Percentiles rank a stretch among this genome's conserved stretches.
Conservation (phyloP, 108 stramenopile species). For the Conticribra weissflogii region DNA sequence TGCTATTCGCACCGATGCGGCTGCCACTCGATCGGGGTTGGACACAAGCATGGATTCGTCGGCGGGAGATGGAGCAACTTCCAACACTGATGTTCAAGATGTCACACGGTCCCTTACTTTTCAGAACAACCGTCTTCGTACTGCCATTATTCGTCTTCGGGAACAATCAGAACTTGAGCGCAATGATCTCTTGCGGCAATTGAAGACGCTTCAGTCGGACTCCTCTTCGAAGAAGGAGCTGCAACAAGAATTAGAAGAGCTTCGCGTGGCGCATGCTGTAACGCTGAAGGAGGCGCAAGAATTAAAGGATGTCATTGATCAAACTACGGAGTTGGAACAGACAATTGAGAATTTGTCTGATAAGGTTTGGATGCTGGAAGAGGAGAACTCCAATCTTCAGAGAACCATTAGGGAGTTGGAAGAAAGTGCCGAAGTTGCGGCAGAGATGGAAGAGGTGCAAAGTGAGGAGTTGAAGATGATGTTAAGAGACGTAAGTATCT, state of each 20-base stretch:
- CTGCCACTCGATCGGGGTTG: constrained; percentile 7
- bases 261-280: constrained; percentile 32
- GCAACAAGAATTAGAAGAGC: constrained; percentile 34
- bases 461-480: constrained; percentile 80
- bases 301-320: constrained; percentile 86
- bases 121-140: constrained; percentile 83
- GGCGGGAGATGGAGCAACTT: background rate
- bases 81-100: constrained; percentile 50
- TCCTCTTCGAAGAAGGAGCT: constrained; percentile 59
- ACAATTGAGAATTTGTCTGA: constrained; percentile 84
- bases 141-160: constrained; percentile 77
- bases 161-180: constrained; percentile 82
- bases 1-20: constrained; percentile 1
- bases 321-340: constrained; percentile 75
- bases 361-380: constrained; percentile 76
- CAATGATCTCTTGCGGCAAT: constrained; percentile 66
- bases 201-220: constrained; percentile 47
- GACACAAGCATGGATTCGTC: background rate
- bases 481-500: constrained; percentile 76
- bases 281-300: constrained; percentile 67
- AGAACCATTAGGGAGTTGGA: constrained; percentile 78
- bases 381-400: constrained; percentile 59
- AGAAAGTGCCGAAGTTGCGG: constrained; percentile 87
- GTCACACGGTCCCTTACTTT: constrained; percentile 63
- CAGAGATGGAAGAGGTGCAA: constrained; percentile 93